phyloP scores from a whole-genome alignment of 371 early-diverging fungal genomes.

The Mortierella polycephala region DNA sequence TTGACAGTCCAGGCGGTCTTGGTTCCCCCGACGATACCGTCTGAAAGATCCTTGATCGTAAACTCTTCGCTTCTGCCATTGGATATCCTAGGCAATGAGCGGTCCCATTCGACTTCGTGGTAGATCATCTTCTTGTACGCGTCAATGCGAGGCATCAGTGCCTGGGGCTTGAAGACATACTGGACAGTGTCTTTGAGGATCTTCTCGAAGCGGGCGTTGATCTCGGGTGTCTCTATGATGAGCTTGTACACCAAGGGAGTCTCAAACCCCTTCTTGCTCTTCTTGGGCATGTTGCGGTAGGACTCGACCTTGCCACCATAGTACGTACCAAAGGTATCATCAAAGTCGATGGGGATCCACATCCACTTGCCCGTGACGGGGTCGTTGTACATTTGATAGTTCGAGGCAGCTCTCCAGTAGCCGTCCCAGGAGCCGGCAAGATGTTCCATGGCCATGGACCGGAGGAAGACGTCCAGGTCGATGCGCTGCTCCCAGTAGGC shows the following conservation, averaged over 20 bases:
- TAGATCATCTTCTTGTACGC: constrained; percentile 58
- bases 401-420: constrained; percentile 54
- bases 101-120: constrained; percentile 62
- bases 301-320: constrained; percentile 40
- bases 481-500: constrained; percentile 55
- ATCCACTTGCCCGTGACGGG: constrained; percentile 59
- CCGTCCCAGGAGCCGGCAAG: constrained; percentile 45
- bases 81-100: constrained; percentile 33
- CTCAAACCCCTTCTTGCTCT: constrained; percentile 53
- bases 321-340: constrained; percentile 55
- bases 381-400: constrained; percentile 66
- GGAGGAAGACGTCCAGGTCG: constrained; percentile 60
- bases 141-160: constrained; percentile 55
- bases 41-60: constrained; percentile 25
- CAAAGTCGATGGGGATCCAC: constrained; percentile 66
- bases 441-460: constrained; percentile 49
- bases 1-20: constrained; percentile 29
- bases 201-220: constrained; percentile 55
- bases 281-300: constrained; percentile 56
- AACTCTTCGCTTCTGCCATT: constrained; percentile 44
- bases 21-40: constrained; percentile 21
- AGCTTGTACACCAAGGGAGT: constrained; percentile 30
- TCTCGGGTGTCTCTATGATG: constrained; percentile 57
- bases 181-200: constrained; percentile 61
- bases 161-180: constrained; percentile 60